phyloP scores from a whole-genome alignment of 1,284 basidiomycete genomes.

The Heterobasidion occidentale region DNA sequence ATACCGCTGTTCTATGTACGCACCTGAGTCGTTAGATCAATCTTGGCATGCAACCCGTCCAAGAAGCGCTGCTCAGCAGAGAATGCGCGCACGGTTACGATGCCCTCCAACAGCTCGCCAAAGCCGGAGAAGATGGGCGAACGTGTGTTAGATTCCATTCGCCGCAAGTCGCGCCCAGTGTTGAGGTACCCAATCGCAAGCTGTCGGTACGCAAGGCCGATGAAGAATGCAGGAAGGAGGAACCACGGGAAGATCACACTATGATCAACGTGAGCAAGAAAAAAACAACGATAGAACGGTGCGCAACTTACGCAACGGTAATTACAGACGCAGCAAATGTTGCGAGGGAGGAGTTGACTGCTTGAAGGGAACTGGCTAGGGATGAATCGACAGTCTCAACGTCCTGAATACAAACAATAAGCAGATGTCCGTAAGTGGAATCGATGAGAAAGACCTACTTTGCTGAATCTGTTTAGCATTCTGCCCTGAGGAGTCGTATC shows the following conservation, averaged over 20 bases:
- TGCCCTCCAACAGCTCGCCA: conserved; percentile 71
- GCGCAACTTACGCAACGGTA: conserved; percentile 42
- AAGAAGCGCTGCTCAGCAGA: conserved; percentile 78
- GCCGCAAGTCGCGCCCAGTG: conserved; percentile 68
- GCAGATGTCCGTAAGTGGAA: neutral
- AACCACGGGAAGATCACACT: conserved; percentile 67
- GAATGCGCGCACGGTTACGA: conserved; percentile 86
- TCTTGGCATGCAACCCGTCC: conserved; percentile 57
- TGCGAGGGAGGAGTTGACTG: conserved; percentile 68
- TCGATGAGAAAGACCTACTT: conserved; percentile 25
- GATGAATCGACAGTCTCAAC: conserved; percentile 73
- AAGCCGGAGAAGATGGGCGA: conserved; percentile 76
- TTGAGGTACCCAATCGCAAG: conserved; percentile 71
- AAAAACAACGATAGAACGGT: neutral
- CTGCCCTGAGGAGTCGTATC: conserved; percentile 43
- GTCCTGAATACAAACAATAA: conserved; percentile 36
- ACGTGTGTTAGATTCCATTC: conserved; percentile 70
- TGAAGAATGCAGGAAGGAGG: conserved; percentile 60
- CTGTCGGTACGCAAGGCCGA: conserved; percentile 54
- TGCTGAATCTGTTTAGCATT: conserved; percentile 61
- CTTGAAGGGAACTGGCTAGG: conserved; percentile 61
- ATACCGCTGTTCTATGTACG: neutral
- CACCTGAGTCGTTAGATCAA: conserved; percentile 61
- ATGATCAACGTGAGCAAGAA: conserved; percentile 10
- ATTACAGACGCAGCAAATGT: conserved; percentile 64